Base-by-base conservation (phyloP, 2,329 filamentous ascomycete species). In the Tolypocladium tundrense region DNA sequence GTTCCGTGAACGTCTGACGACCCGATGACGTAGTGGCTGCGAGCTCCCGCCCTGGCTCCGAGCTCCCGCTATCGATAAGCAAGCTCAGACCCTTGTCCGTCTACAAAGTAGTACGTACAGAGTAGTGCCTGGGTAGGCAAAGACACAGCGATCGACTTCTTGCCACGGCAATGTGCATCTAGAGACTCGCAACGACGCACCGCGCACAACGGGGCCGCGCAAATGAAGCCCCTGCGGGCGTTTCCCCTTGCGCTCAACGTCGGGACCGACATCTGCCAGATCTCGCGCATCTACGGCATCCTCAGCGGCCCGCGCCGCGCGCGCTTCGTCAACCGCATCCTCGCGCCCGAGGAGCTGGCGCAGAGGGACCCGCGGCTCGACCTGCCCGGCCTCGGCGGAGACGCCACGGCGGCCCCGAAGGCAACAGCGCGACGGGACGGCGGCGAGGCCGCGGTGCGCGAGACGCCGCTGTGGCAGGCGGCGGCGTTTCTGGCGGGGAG, bases 211-310 rank as follows among this genome's bases (percentile, higher is more conserved):
- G 9, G 31, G 31, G 31, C 31, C 48, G n/a, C 31, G 19, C 16
- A 19, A 50, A 71, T 72, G 70, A 71, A 66, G 61, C 67, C 68
- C 31, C 57, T 74, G 51, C 66, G 67, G 21, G 69, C 69, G 3
- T 90, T 92, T 64, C 86, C 87, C 1, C 77, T 84, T n/a, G 77
- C 84, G 1, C 68, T 93, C 16, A 79, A 80, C 54, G 75, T 96
- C 56, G 91, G 91, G 59, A 93, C 84, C 53, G 91, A 96, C 69
- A 87, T 96, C 58, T 91, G 89, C 70, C 79, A 80, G 58, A 80
- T 91, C 58, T 72, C 79, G 0, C 85, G 91, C 57, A 84, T 96
- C 59, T 73, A 77, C 60, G 69, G 71, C 24, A 76, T 91, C 55
- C 70, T 93, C 56, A 70, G 68, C 21, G 69, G 74, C 33, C 68